Base-by-base conservation (phyloP, 768 basidiomycete genomes). In the Leccinum boreale region DNA sequence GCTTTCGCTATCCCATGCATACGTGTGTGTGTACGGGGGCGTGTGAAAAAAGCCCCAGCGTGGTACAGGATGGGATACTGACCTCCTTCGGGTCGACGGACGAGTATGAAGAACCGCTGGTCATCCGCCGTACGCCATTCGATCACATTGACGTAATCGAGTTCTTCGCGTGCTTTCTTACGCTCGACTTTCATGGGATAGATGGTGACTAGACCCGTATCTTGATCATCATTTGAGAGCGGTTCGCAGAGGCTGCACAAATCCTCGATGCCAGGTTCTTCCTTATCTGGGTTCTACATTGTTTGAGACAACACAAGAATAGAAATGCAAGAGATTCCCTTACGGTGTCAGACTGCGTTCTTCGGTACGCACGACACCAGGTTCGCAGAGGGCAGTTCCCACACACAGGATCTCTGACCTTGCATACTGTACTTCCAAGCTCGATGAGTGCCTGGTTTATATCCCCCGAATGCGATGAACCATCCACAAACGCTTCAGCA, bases 391-490 rank as follows among this genome's bases (percentile, higher is more conserved):
- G 92, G 72, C 95, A 98, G 17, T 74, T 65, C 17, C 65, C 73
- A 65, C 95, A 98, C 19, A 75, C 72, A 10, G 95, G 95, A 60
- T 89, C 84, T 59, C 84, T 85, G 44, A 90, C 86, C 71, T 89
- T 94, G 76, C 95, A 98, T 3, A 97, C 82, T 3, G 93, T 96
- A 69, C 90, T 91, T 50, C 95, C 95, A 7, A 98, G 84, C 69
- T 98, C 95, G 70, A 98, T 98, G 52, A 98, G 78, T 14, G 91
- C 94, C 74, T 97, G 90, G 67, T 96, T 96, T 61, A 94, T 79
- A 69, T 95, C 91, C 17, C 94, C 92, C 0, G 93, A 83, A 60
- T 80, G 70, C 33, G 81, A 64, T 0, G 77, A 68, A 12, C 61
- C 76, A 42, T 82, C 72, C 10, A 97, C 88, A 69, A 97, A 80